A percentile compares a stretch with the other conserved stretches of the same genome.
These are phyloP conservation scores for Alternaria gaisen DNA, from an alignment of 2,329 filamentous ascomycete genomes.

Conservation along the genomic window DNA sequence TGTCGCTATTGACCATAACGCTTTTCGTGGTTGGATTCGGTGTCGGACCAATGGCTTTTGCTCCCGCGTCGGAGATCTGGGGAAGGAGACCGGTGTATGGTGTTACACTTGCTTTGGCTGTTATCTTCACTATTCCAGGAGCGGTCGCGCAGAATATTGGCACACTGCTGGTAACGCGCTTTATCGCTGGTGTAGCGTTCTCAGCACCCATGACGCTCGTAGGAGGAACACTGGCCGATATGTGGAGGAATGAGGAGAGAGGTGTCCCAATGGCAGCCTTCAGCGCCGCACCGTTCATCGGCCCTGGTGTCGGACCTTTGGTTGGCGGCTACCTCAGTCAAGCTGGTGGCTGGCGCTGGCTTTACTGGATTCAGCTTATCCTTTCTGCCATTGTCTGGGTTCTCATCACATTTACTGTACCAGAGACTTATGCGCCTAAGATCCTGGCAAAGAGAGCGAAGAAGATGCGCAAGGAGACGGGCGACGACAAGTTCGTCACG, in stretches of 20 bases:
- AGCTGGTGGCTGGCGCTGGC: slow-evolving; percentile 78
- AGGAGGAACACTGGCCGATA: slow-evolving; percentile 80
- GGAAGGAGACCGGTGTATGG: slow-evolving; percentile 77
- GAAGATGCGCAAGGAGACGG: slow-evolving; percentile 75
- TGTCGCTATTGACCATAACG: slow-evolving; percentile 74
- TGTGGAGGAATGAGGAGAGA: slow-evolving; percentile 85
- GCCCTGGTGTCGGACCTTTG: slow-evolving; percentile 72
- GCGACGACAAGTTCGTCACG: slow-evolving; percentile 74
- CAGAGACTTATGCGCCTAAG: slow-evolving; percentile 86
- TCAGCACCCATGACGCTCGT: slow-evolving; percentile 88
- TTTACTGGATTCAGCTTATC: slow-evolving; percentile 89
- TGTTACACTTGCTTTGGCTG: slow-evolving; percentile 72
- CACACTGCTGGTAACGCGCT: slow-evolving; percentile 78
- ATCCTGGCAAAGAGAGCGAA: slow-evolving; percentile 75
- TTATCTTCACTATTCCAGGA: slow-evolving; percentile 82
- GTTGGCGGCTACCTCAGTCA: slow-evolving; percentile 78
- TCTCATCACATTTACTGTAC: slow-evolving; percentile 85
- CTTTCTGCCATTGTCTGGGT: slow-evolving; percentile 74
- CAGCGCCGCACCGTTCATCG: slow-evolving; percentile 82
- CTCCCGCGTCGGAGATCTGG: slow-evolving; percentile 78
- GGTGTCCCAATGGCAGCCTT: slow-evolving; percentile 90
- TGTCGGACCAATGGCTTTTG: slow-evolving; percentile 80
- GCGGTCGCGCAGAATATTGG: slow-evolving; percentile 78
- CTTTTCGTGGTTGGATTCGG: slow-evolving; percentile 86
- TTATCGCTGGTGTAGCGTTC: slow-evolving; percentile 84